phyloP scores from a whole-genome alignment of 495 filamentous ascomycete species.

The Oidiodendron maius region DNA sequence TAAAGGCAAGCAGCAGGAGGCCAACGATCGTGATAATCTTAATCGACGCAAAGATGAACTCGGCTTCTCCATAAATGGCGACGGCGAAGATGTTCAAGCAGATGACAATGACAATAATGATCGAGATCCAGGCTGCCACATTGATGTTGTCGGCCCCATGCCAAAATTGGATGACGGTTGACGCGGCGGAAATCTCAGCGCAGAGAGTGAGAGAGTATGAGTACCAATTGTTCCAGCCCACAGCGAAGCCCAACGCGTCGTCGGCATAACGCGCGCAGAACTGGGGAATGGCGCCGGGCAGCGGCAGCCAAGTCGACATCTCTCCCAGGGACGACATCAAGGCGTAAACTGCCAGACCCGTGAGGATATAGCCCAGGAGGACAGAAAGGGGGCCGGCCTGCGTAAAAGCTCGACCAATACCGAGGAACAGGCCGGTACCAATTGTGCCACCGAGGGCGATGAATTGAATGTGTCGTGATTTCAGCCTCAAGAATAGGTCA shows the following conservation, averaged over 20 bases:
- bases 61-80: conserved; percentile 61
- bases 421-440: conserved; percentile 61
- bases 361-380: conserved; percentile 58
- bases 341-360: conserved; percentile 53
- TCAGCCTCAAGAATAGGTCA: neutral
- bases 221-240: neutral
- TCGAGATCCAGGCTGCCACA: neutral
- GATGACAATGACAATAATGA: neutral
- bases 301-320: conserved; percentile 66
- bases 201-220: neutral
- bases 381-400: conserved; percentile 31
- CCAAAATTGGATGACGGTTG: neutral
- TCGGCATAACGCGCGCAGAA: conserved; percentile 58
- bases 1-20: conserved; percentile 15
- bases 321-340: conserved; percentile 53
- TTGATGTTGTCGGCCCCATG: neutral
- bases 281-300: conserved; percentile 65
- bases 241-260: neutral
- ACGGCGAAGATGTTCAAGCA: conserved; percentile 42
- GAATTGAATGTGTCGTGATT: neutral
- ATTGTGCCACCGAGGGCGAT: conserved; percentile 34
- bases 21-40: conserved; percentile 69
- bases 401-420: conserved; percentile 54
- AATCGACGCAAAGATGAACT: conserved; percentile 62
- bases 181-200: neutral